Base-by-base conservation (phyloP, 1,139 yeast species). In the Meyerozyma carpophila region DNA sequence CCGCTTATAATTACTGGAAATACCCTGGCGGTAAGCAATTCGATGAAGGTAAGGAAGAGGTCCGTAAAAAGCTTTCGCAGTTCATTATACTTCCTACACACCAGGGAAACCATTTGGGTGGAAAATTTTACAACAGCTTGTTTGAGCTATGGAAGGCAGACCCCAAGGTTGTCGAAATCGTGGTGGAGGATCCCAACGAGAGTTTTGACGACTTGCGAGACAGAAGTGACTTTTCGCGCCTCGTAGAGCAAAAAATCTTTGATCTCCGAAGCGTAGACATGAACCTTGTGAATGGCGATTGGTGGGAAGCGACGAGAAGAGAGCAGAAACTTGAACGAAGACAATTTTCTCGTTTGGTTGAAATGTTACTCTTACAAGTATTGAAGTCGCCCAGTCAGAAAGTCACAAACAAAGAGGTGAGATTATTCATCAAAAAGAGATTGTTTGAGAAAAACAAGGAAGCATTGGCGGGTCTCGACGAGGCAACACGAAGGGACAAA, bases 181-280 rank as follows among this genome's bases (percentile, higher is more conserved):
- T 93, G 0, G 91, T 94, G 8, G 98, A 93, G 60, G 98, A 94
- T 59, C 98, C 98, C 3, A 88, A 86, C 57, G 97, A 91, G 60
- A 81, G 82, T 37, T 93, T 93, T 64, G 98, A 93, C 58, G 95
- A 88, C 58, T 67, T 94, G 54, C 75, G 98, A 49, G 98, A 93
- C 61, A 70, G 93, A 29, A 76, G 83, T 47, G 98, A 93, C 58
- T 70, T 93, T 51, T 64, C 68, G 39, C 66, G 86, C 50, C 64
- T 90, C 32, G 32, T 43, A 10, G 41, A 57, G 53, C 16, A 40
- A 42, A 18, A 45, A 44, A 20, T 40, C 24, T 46, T 64, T 8
- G 60, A 62, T 47, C 51, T 62, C 40, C 48, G 48, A 10, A 53
- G 56, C 13, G 50, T 68, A 28, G 54, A 57, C 8, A 53, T 61